Evolutionary conservation across 768 basidiomycete genomes (phyloP).

Genomic region (Hericium coralloides): DNA sequence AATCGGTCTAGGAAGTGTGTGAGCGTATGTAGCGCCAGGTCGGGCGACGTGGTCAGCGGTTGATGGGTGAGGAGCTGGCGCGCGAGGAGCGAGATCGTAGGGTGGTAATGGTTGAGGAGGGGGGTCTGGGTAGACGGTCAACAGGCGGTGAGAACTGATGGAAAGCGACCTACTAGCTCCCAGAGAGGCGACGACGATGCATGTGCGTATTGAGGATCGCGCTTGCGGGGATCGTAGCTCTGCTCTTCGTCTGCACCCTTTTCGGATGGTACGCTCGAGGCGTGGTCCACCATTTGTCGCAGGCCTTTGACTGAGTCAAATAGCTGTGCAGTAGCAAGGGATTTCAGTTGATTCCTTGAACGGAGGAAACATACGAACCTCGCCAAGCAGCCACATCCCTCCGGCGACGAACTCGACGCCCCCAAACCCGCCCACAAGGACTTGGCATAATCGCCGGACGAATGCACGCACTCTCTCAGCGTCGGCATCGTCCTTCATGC

Average conservation of each 20-base stretch:
- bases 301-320: slow-evolving; percentile 41
- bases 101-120: slow-evolving; percentile 82
- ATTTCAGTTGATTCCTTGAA: not conserved
- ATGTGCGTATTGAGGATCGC: slow-evolving; percentile 82
- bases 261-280: not conserved
- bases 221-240: slow-evolving; percentile 78
- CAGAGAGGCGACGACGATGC: slow-evolving; percentile 76
- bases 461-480: slow-evolving; percentile 66
- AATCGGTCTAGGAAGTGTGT: slow-evolving; percentile 95
- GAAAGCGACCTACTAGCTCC: slow-evolving; percentile 63
- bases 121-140: slow-evolving; percentile 44
- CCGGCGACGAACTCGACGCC: slow-evolving; percentile 86
- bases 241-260: slow-evolving; percentile 14
- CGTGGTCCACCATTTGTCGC: slow-evolving; percentile 28
- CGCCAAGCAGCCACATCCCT: slow-evolving; percentile 77
- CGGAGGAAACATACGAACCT: slow-evolving; percentile 41
- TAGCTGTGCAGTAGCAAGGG: slow-evolving; percentile 27
- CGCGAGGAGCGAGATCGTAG: slow-evolving; percentile 79
- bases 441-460: slow-evolving; percentile 75
- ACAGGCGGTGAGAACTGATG: not conserved
- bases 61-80: slow-evolving; percentile 66
- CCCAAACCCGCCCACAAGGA: slow-evolving; percentile 55
- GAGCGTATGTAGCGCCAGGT: slow-evolving; percentile 88
- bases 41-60: slow-evolving; percentile 73
- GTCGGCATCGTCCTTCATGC: slow-evolving; percentile 61